Evolutionary conservation across 129 eudicot species (phyloP), one percentile per base, ranked within the genome.

Genomic region (Silybum marianum): DNA sequence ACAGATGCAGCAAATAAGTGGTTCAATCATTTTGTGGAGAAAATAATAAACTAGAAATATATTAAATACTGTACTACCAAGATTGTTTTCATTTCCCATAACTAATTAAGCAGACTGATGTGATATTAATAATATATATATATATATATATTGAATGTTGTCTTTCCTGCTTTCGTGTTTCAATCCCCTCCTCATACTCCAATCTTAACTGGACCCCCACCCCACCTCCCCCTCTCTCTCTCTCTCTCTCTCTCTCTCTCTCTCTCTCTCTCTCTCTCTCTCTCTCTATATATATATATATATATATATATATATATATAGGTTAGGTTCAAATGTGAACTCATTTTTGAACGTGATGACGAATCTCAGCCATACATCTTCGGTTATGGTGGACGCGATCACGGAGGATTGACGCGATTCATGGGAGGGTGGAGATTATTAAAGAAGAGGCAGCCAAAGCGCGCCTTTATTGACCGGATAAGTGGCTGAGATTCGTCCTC

Each of bases 51-150:
- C 75, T 42, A 74, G 4, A 48, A 48, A 75, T 82, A 82, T 58
- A 69, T 34, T 63, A 63, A 63, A 63, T 32, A 32, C 36, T 32
- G 36, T 63, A 22, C 26, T 7, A 3, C 1, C 67, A 76, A 23
- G 74, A 78, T 83, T 38, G 79, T 78, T 78, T 83, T 78, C 86
- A 83, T 83, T 83, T 71, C 86, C 86, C 86, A 78, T 77, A 68
- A 82, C 72, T 69, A 68, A 75, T 60, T 69, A 48, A 69, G 62
- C 81, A 76, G 81, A 75, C 39, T 68, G 65, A 75, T 69, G 24
- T 18, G 69, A 75, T 82, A 75, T 38, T 38, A 38, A 75, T 82
- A 71, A 60, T 34, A 34, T 34, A 34, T 34, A 75, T 82, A 70
- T 82, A 82, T 77, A 75, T 82, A 70, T 82, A 82, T 77, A 60